Conservation (phyloP, 2,329 filamentous ascomycete species). For the Coniella lustricola region DNA sequence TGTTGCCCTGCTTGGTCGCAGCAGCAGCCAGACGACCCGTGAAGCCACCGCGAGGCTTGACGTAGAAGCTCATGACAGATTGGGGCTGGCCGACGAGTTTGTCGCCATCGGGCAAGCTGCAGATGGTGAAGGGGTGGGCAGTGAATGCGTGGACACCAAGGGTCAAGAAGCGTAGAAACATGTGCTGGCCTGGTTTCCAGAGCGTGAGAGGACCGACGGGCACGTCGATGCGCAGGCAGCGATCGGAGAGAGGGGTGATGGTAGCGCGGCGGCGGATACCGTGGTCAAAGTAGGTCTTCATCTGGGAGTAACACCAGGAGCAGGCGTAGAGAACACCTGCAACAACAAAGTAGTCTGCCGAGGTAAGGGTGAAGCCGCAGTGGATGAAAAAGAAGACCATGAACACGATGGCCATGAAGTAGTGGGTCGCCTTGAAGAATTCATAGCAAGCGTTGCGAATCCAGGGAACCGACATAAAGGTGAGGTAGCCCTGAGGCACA, state of each 20-base stretch:
- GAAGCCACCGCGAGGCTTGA: conserved; percentile 7
- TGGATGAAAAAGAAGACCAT: conserved; percentile 8
- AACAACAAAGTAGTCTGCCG: conserved; percentile 5
- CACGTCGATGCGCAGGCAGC: conserved; percentile 1
- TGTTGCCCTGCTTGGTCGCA: not conserved
- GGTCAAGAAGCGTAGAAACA: conserved; percentile 15
- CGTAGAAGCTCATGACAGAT: conserved; percentile 3
- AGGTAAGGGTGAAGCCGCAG: conserved; percentile 5
- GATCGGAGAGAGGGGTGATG: not conserved
- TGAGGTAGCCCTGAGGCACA: conserved; percentile 2
- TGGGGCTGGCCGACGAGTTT: not conserved
- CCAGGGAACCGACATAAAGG: conserved; percentile 5
- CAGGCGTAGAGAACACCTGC: conserved; percentile 3
- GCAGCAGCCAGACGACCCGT: conserved; percentile 2
- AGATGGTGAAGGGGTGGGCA: conserved; percentile 17
- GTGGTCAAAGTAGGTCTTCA: conserved; percentile 9
- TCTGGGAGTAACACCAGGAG: conserved; percentile 6
- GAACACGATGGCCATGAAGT: conserved; percentile 6
- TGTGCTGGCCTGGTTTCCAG: conserved; percentile 6
- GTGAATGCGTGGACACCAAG: conserved; percentile 14
- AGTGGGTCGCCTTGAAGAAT: conserved; percentile 8
- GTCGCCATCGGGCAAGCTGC: conserved; percentile 5
- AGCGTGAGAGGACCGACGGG: conserved; percentile 4
- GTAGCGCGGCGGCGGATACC: conserved; percentile 3
- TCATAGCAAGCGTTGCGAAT: conserved; percentile 6